phyloP scores from a whole-genome alignment of 2,329 filamentous ascomycete species.

The Dothideomycetidae sp. region DNA sequence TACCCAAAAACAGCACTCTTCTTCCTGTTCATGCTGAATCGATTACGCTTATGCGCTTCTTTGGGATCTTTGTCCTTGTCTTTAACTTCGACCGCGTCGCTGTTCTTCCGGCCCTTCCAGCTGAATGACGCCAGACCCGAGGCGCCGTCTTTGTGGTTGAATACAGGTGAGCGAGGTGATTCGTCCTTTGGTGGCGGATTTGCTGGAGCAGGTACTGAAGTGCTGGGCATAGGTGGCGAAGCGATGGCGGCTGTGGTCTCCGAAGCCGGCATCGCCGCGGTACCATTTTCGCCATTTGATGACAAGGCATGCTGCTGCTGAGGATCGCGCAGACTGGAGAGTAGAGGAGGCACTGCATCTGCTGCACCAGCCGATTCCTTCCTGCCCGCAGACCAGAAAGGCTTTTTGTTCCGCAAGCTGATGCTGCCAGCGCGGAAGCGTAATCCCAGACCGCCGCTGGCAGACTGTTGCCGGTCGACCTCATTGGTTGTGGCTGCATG shows the following conservation, averaged over 20 bases:
- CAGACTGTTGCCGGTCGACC: neutral
- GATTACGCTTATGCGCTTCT: constrained; percentile 39
- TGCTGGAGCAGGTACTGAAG: neutral
- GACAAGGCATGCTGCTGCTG: too few species aligned
- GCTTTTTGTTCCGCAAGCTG: constrained; percentile 64
- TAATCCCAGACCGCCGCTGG: constrained; percentile 35
- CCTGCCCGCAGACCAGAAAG: constrained; percentile 36
- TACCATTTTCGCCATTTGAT: neutral
- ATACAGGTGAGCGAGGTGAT: neutral
- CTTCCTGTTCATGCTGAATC: constrained; percentile 57
- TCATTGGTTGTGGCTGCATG: neutral
- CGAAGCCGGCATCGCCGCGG: neutral
- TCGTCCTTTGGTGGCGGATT: neutral
- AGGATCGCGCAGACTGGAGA: too few species aligned
- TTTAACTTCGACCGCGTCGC: too few species aligned
- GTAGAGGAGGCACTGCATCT: neutral
- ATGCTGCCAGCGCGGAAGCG: constrained; percentile 58
- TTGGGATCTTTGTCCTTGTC: constrained; percentile 16
- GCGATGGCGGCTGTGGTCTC: too few species aligned
- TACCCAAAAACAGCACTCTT: constrained; percentile 34
- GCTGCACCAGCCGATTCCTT: constrained; percentile 2
- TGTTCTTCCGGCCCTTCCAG: constrained; percentile 6
- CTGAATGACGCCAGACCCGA: constrained; percentile 21
- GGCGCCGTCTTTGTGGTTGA: too few species aligned
- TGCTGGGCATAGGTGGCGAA: too few species aligned